A percentile compares a stretch with the other conserved stretches of the same genome.
Conservation (phyloP, 306 rosid species). For the Castanea sativa region DNA sequence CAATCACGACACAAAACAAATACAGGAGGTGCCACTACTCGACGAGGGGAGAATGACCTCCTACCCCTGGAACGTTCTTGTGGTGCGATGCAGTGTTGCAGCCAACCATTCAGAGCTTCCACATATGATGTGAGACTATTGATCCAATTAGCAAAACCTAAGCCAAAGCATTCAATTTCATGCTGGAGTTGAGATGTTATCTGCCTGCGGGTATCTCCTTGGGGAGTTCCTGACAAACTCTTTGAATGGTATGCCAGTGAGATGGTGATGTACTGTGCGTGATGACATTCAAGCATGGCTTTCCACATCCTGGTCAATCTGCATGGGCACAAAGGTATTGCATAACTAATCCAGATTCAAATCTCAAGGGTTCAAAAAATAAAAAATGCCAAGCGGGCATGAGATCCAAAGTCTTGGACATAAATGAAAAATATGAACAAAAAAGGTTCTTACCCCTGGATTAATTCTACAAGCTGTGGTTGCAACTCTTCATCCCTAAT, state of each 20-base stretch:
- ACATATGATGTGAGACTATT: constrained; percentile 83
- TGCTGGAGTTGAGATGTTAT: constrained; percentile 57
- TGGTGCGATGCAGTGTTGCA: constrained; percentile 74
- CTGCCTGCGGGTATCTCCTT: constrained; percentile 57
- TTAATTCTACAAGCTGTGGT: constrained; percentile 78
- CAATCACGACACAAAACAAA: constrained; percentile 83
- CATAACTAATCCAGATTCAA: neutral
- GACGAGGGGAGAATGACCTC: constrained; percentile 84
- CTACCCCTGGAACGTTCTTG: constrained; percentile 69
- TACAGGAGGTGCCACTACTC: constrained; percentile 76
- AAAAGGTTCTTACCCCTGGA: constrained; percentile 60
- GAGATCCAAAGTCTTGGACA: neutral
- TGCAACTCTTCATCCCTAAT: constrained; percentile 94
- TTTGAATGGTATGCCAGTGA: constrained; percentile 91
- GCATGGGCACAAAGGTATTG: constrained; percentile 16
- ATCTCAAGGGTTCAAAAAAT: neutral
- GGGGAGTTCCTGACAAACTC: constrained; percentile 46
- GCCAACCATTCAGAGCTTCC: constrained; percentile 84
- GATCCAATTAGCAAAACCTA: constrained; percentile 93
- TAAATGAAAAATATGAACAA: neutral
- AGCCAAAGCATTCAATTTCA: constrained; percentile 82
- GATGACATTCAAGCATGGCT: constrained; percentile 98
- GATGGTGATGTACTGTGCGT: constrained; percentile 94
- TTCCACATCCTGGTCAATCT: constrained; percentile 94
- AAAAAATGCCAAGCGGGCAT: neutral